Evolutionary conservation across 2,329 filamentous ascomycete species (phyloP), one percentile per base, ranked within the genome.

Genomic region (Nothomitra cinnamomea): DNA sequence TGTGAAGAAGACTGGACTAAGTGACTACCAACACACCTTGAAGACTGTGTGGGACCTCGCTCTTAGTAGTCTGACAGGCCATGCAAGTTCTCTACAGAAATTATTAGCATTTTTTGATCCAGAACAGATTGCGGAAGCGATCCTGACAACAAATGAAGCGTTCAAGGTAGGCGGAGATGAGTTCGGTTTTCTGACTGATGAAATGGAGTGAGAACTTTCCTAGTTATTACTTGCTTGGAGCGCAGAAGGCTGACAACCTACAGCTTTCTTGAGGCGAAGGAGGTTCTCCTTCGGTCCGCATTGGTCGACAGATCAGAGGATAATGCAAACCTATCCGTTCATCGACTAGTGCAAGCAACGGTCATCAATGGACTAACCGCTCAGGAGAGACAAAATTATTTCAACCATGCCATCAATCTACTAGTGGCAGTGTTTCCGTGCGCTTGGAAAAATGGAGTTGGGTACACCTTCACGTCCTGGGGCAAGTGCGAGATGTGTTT

Each of bases 1-100:
- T 54, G 54, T 58, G 7, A 56, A 58, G 36, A 57, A 57, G 53
- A 59, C 57, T 45, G 53, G 56, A 10, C 48, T 55, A 36, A 52
- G 43, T 25, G 61, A 62, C 21, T 64, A 64, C 51, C 59, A 63
- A 35, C 58, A 63, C 52, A 65, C 61, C 7, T 51, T 66, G 19
- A 62, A 54, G 47, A 63, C 60, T 13, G 59, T 64, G 2, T 65
- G 63, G 62, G 55, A 63, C 10, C 56, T 63, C 45, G 61, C 62
- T 4, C 58, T 65, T 25, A 56, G 56, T n/a, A 59, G 56, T 24
- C 53, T 64, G 21, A 21, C 59, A 2, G 55, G 55, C 8, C 54
- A 60, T 17, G 56, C 63, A 12, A 47, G 52, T 1, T 54, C 43
- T 2, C 55, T 64, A 10, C 56, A 62, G 17, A 61, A 60, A 28